Evolutionary conservation across 1,284 basidiomycete genomes (phyloP).

Genomic region (Cystobasidium sp.): DNA sequence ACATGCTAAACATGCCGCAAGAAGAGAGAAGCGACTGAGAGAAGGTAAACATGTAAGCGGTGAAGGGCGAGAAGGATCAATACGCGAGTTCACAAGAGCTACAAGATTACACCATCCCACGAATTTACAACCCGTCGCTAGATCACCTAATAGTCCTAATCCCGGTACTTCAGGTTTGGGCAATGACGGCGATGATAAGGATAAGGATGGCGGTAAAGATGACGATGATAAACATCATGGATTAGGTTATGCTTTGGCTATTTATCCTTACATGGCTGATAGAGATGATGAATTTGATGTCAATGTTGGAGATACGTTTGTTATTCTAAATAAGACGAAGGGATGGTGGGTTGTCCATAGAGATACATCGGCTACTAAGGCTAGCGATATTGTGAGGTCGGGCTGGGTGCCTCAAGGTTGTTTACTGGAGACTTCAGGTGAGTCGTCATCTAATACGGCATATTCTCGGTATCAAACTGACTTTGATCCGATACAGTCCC

Average conservation of each 20-base stretch:
- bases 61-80: constrained; percentile 37
- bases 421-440: constrained; percentile 75
- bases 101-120: constrained; percentile 56
- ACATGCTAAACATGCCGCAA: constrained; percentile 86
- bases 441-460: constrained; percentile 65
- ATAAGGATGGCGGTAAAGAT: constrained; percentile 4
- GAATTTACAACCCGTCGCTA: constrained; percentile 54
- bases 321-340: constrained; percentile 63
- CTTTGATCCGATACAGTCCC: constrained; percentile 56
- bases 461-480: constrained; percentile 66
- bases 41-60: constrained; percentile 64
- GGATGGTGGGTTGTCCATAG: constrained; percentile 99
- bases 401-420: constrained; percentile 68
- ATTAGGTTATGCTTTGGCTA: constrained; percentile 60
- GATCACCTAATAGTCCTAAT: constrained; percentile 45
- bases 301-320: constrained; percentile 65
- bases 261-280: constrained; percentile 59
- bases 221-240: constrained; percentile 45
- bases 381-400: constrained; percentile 69
- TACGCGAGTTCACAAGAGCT: constrained; percentile 49
- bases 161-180: constrained; percentile 26
- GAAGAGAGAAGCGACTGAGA: constrained; percentile 55
- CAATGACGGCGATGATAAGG: constrained; percentile 31
- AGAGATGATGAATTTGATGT: constrained; percentile 90
- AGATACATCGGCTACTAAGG: constrained; percentile 73